Evolutionary conservation across 2,329 filamentous ascomycete genomes (phyloP), one percentile per base, ranked within the genome.

Genomic region (Cladobotryum protrusum): DNA sequence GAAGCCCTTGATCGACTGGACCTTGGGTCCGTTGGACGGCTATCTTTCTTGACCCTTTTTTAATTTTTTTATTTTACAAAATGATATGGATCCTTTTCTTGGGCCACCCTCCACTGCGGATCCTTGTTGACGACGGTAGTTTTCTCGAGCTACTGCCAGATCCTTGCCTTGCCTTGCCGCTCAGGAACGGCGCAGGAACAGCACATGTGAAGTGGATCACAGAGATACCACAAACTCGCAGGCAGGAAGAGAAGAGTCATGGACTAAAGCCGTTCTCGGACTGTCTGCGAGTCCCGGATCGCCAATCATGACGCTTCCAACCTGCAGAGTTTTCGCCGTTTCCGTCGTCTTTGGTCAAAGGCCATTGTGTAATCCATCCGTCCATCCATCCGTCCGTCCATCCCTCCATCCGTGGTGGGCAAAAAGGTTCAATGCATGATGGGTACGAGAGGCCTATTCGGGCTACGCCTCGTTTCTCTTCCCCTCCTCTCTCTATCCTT

Each of bases 181-280:
- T 29, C 24, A 29, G 24, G 24, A 29, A 29, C 24, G 24, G 24
- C 24, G 24, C 24, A 29, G 24, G 24, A 29, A 29, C 24, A 37
- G 29, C n/a, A 18, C 39, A 20, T 17, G 36, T 48, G 39, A 34
- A 17, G n/a, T 18, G 32, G 24, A 29, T 6, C 24, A 29, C n/a
- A 8, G 33, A 20, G 40, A 32, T 36, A 33, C 32, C 20, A 35
- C 20, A 34, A 19, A 36, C 43, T 37, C 32, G 35, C 46, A 34
- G 36, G 48, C 18, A 46, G 24, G 43, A n/a, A 12, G 14, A 47
- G 43, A 47, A 37, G 49, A 47, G 37, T 50, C 45, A 45, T 47
- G 19, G n/a, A n/a, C 14, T 7, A 37, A n/a, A 11, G 33, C 45
- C 45, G 41, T 33, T 15, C 19, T 40, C 29, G 47, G 35, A 39